Conservation (phyloP, 768 basidiomycete species). For the Tubosaeta sp. region DNA sequence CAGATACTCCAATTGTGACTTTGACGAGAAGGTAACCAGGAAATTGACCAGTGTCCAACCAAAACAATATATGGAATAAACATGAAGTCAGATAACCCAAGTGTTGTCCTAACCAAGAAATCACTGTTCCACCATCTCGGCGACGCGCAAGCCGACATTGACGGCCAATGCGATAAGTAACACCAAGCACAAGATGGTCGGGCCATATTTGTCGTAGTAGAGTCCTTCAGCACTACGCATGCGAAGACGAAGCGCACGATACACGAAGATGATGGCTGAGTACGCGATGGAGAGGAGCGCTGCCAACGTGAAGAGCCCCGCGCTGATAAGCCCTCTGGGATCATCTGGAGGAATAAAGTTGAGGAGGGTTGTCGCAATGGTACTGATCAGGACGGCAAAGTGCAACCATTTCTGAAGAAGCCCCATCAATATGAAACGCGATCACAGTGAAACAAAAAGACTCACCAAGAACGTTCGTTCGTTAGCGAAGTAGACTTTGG, state of each 20-base stretch:
- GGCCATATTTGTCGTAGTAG: constrained; percentile 89
- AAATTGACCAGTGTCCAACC: not conserved
- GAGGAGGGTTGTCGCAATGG: constrained; percentile 84
- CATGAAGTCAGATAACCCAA: not conserved
- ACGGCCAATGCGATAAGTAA: constrained; percentile 66
- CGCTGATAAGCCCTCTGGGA: constrained; percentile 76
- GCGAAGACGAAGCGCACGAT: constrained; percentile 66
- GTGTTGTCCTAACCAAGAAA: not conserved
- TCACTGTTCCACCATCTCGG: constrained; percentile 42
- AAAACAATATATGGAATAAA: constrained; percentile 2
- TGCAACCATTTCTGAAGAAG: constrained; percentile 80
- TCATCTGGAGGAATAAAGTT: constrained; percentile 79
- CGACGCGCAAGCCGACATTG: constrained; percentile 68
- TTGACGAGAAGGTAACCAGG: not conserved
- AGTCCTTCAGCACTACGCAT: constrained; percentile 69
- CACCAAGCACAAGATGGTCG: constrained; percentile 67
- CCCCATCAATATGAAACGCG: constrained; percentile 1
- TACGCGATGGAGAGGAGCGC: constrained; percentile 88
- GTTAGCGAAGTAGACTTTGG: constrained; percentile 96
- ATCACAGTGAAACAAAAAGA: constrained; percentile 8
- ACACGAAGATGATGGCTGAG: constrained; percentile 75
- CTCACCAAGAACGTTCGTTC: constrained; percentile 92
- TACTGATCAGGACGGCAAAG: constrained; percentile 80
- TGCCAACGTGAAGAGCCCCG: constrained; percentile 84
- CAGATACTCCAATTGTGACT: not conserved